Percentiles rank a stretch among this genome's conserved stretches.
Evolutionary conservation across 139 green algal species (phyloP).

Genomic region (Mychonastes homosphaera): DNA sequence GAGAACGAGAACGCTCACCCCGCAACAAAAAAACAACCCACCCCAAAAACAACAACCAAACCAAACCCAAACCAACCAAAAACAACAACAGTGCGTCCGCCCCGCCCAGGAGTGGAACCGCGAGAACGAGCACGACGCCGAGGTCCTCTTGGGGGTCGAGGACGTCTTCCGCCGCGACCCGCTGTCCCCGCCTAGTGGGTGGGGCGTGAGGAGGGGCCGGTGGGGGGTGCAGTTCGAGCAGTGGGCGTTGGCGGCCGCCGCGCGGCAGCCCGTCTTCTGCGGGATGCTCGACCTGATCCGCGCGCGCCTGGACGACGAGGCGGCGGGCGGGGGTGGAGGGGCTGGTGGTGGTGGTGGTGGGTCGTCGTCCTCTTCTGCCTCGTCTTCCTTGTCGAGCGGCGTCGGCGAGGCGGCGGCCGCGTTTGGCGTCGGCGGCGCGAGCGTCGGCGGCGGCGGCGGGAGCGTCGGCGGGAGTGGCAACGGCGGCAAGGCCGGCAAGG

Average conservation of each 20-base stretch:
- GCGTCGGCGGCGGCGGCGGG: not conserved
- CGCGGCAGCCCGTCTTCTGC: constrained; percentile 16
- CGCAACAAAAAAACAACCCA: no score
- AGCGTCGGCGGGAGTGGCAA: not conserved
- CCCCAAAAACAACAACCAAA: no score
- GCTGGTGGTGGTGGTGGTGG: not conserved
- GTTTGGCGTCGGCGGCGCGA: not conserved
- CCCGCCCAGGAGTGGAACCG: constrained; percentile 21
- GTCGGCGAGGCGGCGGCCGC: not conserved
- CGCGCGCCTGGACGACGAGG: not conserved
- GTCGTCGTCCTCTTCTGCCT: no score
- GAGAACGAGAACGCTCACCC: no score
- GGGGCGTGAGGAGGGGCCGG: constrained; percentile 2
- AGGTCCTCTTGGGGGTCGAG: constrained; percentile 16
- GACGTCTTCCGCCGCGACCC: constrained; percentile 17
- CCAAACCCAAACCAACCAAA: no score
- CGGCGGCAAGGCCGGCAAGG: not conserved
- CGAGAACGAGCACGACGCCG: constrained; percentile 17
- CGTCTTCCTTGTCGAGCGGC: constrained; percentile 16
- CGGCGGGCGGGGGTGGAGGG: not conserved
- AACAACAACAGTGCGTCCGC: constrained; percentile 12
- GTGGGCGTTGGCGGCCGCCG: constrained; percentile 13
- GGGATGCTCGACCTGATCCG: constrained; percentile 5
- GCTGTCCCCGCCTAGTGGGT: not conserved
- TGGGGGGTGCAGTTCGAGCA: constrained; percentile 23